These are phyloP conservation scores for Smittium mucronatum DNA, from an alignment of 371 early-diverging fungal species.

Conservation along the genomic window DNA sequence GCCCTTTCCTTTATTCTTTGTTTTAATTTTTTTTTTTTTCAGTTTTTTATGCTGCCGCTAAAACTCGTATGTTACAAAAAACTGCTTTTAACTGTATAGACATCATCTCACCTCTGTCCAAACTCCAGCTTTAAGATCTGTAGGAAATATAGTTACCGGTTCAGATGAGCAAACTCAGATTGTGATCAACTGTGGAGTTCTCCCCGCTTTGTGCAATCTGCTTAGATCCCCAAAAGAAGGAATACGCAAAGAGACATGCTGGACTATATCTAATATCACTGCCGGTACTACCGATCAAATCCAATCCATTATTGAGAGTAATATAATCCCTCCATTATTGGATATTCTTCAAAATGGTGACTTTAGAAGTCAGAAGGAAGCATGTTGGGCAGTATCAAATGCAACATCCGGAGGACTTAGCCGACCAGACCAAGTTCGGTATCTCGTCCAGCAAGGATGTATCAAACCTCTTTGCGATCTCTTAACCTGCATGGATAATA, in stretches of 20 bases:
- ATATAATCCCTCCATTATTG: slow-evolving; percentile 85
- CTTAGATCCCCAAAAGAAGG: slow-evolving; percentile 79
- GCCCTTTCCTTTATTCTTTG: neutral
- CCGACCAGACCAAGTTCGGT: slow-evolving; percentile 79
- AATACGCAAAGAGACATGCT: slow-evolving; percentile 99
- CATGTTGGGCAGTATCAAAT: slow-evolving; percentile 99
- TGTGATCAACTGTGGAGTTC: slow-evolving; percentile 79
- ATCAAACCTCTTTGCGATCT: slow-evolving; percentile 93
- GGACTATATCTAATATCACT: slow-evolving; percentile 99
- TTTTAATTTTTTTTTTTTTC: neutral
- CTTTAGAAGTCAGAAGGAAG: slow-evolving; percentile 97
- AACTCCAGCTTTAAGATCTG: slow-evolving; percentile 94
- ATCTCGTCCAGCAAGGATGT: slow-evolving; percentile 80
- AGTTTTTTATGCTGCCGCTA: neutral
- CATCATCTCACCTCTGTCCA: slow-evolving; percentile 76
- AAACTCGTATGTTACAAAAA: neutral
- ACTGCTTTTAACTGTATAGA: neutral
- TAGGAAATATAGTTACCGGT: slow-evolving; percentile 99
- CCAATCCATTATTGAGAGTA: slow-evolving; percentile 87
- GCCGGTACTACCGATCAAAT: slow-evolving; percentile 97
- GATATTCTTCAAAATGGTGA: slow-evolving; percentile 80
- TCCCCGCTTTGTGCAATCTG: slow-evolving; percentile 68
- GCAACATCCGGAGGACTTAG: slow-evolving; percentile 87
- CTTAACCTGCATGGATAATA: slow-evolving; percentile 78
- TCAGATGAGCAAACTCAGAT: slow-evolving; percentile 96